Conservation (phyloP, 2,329 filamentous ascomycete genomes). For the Dactylellina sp. region DNA sequence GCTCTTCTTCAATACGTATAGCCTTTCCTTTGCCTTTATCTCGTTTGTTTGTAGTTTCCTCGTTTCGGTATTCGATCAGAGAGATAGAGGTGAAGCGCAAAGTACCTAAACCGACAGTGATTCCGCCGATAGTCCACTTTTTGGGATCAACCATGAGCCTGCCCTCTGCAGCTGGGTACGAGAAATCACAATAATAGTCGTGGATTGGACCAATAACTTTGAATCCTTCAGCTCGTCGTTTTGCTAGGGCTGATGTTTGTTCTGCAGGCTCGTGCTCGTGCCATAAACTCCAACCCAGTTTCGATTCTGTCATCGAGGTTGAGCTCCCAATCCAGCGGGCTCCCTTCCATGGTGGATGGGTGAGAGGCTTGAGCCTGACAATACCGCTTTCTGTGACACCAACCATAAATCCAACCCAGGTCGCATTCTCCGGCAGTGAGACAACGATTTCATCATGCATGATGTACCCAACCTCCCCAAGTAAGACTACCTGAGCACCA, state of each 20-base stretch:
- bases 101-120: slow-evolving; percentile 49
- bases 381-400: slow-evolving; percentile 52
- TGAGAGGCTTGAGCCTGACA: slow-evolving; percentile 53
- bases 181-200: slow-evolving; percentile 49
- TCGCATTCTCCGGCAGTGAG: slow-evolving; percentile 35
- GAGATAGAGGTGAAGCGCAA: slow-evolving; percentile 49
- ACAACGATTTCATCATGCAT: slow-evolving; percentile 42
- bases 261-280: slow-evolving; percentile 48
- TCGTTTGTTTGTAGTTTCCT: slow-evolving; percentile 33
- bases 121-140: slow-evolving; percentile 46
- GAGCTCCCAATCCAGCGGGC: slow-evolving; percentile 49
- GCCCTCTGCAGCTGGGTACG: slow-evolving; percentile 40
- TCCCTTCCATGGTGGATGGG: slow-evolving; percentile 50
- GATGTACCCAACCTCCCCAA: slow-evolving; percentile 51
- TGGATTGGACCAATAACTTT: slow-evolving; percentile 50
- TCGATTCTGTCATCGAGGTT: slow-evolving; percentile 40
- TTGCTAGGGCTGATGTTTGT: slow-evolving; percentile 38
- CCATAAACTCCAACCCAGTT: slow-evolving; percentile 39
- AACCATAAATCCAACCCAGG: slow-evolving; percentile 55
- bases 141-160: slow-evolving; percentile 23
- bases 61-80: slow-evolving; percentile 45
- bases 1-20: not conserved
- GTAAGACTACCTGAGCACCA: slow-evolving; percentile 13
- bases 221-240: slow-evolving; percentile 51
- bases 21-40: slow-evolving; percentile 51